Evolutionary conservation across 2,329 filamentous ascomycete species (phyloP), one percentile per base, ranked within the genome.

Genomic region (Penicillium sp.): DNA sequence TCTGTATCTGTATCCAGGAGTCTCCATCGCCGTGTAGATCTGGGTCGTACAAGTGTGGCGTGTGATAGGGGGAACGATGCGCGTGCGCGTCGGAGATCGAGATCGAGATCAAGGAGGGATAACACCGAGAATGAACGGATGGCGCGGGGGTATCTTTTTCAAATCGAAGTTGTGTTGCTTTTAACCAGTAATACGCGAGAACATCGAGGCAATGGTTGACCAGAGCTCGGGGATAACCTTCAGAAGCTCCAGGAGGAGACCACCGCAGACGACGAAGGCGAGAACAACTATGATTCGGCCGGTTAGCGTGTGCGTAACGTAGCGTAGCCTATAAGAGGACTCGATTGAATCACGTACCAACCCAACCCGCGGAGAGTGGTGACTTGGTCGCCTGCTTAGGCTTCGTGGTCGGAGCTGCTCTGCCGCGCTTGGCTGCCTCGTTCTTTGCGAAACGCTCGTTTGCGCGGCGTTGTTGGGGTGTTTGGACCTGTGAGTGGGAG

Each of bases 401-500:
- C 67, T 81, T 79, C 47, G 75, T 65, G 8, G 70, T 67, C 21
- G 78, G 74, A 40, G 72, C 73, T 69, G 72, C 73, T 69, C 82
- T 84, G 56, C 85, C 85, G 71, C 84, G 81, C 71, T 86, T 86
- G 56, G 79, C 77, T 60, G 81, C 81, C 67, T 87, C 83, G 58
- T 76, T 71, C 62, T 81, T 81, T 48, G 85, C 85, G 66, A 80
- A 87, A 59, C 77, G 79, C 56, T 83, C 82, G 71, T 88, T 88
- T 39, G 85, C 85, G 64, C 79, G 79, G 56, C 84, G 83, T 75
- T 88, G 85, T 68, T 85, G 81, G 26, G 85, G 85, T 60, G 85
- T 88, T 82, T 87, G 85, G 23, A 80, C 81, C 83, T 85, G 47
- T 13, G n/a, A n/a, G n/a, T n/a, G n/a, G n/a, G n/a, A n/a, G n/a